Evolutionary conservation across 208 protist genomes (phyloP).

Genomic region (Naegleria fowleri): DNA sequence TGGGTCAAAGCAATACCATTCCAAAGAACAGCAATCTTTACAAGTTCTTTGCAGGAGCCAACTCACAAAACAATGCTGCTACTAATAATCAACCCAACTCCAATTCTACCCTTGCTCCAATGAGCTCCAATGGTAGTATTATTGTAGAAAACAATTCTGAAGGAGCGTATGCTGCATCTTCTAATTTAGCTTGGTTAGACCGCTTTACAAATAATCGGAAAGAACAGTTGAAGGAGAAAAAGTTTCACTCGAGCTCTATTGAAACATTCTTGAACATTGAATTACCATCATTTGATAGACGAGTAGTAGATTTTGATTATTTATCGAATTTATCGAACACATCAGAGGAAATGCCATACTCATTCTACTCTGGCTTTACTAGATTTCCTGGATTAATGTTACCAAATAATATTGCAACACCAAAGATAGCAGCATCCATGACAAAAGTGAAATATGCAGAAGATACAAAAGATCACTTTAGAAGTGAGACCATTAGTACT

Average conservation of each 20-base stretch:
- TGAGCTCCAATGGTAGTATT: neutral
- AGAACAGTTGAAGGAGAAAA: neutral
- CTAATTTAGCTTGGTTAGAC: slow-evolving; percentile 12
- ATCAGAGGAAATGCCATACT: neutral
- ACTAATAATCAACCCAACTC: neutral
- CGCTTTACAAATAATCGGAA: neutral
- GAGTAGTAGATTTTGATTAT: neutral
- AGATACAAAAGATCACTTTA: neutral
- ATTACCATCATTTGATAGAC: slow-evolving; percentile 17
- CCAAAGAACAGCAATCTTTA: neutral
- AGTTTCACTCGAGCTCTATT: neutral
- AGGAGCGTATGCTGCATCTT: too few species aligned
- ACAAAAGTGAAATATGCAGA: neutral
- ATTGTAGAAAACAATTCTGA: neutral
- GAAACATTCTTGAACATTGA: slow-evolving; percentile 25
- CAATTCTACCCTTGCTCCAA: neutral
- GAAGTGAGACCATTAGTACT: neutral
- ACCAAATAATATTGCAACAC: neutral
- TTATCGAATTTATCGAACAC: neutral
- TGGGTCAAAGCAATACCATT: neutral
- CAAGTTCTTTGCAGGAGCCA: neutral
- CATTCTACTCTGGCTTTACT: neutral
- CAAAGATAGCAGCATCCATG: too few species aligned
- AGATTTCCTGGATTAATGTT: neutral
- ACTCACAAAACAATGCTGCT: neutral